Evolutionary conservation across 768 basidiomycete species (phyloP).

Genomic region (Pulveroboletus sp.): DNA sequence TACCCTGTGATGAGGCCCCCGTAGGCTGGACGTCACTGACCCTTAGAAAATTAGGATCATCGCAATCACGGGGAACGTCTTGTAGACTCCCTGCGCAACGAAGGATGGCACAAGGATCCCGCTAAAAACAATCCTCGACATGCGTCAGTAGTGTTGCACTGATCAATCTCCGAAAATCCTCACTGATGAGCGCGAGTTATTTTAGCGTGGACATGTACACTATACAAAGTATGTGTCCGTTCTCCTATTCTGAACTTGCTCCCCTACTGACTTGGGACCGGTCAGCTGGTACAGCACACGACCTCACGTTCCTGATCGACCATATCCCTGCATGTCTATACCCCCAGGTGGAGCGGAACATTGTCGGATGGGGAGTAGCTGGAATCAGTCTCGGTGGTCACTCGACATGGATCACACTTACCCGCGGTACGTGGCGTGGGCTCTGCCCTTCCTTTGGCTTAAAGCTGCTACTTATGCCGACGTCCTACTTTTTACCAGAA

Average conservation of each 20-base stretch:
- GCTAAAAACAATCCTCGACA: conserved; percentile 21
- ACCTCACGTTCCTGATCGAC: conserved; percentile 79
- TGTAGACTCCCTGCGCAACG: conserved; percentile 20
- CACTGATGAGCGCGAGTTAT: conserved; percentile 2
- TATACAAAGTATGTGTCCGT: conserved; percentile 24
- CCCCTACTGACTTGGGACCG: conserved; percentile 2
- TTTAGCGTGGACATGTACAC: conserved; percentile 29
- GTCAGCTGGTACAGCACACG: conserved; percentile 57
- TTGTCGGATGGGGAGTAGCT: conserved; percentile 65
- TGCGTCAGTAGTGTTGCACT: conserved; percentile 20
- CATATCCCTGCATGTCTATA: conserved; percentile 72
- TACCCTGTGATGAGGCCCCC: background rate
- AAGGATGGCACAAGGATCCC: conserved; percentile 24
- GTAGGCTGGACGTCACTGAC: background rate
- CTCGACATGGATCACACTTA: conserved; percentile 67
- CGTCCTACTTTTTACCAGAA: too few species aligned
- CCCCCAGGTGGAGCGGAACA: conserved; percentile 53
- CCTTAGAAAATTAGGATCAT: conserved; percentile 20
- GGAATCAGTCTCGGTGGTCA: conserved; percentile 86
- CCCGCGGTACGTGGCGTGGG: conserved; percentile 33
- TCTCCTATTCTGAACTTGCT: background rate
- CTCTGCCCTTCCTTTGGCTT: background rate
- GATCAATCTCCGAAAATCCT: background rate
- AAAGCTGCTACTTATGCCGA: background rate
- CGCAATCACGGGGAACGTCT: conserved; percentile 30